Evolutionary conservation across 176 grass and related monocot genomes (phyloP).

Genomic region (Themeda triandra): DNA sequence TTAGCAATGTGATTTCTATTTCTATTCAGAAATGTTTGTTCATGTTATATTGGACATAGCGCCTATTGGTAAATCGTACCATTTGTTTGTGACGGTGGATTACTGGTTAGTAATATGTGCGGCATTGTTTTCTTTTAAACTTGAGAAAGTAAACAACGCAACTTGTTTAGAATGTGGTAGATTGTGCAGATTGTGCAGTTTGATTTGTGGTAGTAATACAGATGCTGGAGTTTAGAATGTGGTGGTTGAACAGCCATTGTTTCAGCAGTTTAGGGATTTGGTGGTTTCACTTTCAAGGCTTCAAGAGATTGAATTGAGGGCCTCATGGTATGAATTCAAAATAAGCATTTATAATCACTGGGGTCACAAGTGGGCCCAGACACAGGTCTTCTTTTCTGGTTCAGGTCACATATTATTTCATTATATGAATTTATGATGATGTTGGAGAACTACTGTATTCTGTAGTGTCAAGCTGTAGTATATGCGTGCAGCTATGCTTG

Average conservation of each 20-base stretch:
- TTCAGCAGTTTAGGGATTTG: not conserved
- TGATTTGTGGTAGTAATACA: not conserved
- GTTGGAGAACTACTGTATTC: not conserved
- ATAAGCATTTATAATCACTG: not conserved
- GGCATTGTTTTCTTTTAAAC: not conserved
- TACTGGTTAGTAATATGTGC: not conserved
- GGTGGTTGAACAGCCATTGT: not conserved
- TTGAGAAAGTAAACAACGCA: not conserved
- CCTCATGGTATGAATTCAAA: not conserved
- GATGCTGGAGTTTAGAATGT: not conserved
- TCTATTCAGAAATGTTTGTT: not conserved
- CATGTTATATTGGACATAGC: not conserved
- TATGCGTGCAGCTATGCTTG: not conserved
- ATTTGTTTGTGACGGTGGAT: not conserved
- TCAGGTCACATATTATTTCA: not conserved
- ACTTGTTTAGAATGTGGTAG: constrained; percentile 21
- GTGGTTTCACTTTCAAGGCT: not conserved
- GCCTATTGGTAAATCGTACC: not conserved
- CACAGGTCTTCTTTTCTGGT: not conserved
- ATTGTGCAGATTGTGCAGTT: not conserved
- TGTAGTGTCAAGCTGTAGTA: not conserved
- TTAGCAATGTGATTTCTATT: constrained; percentile 20
- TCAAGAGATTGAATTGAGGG: not conserved
- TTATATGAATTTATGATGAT: no score
- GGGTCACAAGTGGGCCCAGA: not conserved